Evolutionary conservation across 2,329 filamentous ascomycete genomes (phyloP).

Genomic region (Pyrenochaeta sp.): DNA sequence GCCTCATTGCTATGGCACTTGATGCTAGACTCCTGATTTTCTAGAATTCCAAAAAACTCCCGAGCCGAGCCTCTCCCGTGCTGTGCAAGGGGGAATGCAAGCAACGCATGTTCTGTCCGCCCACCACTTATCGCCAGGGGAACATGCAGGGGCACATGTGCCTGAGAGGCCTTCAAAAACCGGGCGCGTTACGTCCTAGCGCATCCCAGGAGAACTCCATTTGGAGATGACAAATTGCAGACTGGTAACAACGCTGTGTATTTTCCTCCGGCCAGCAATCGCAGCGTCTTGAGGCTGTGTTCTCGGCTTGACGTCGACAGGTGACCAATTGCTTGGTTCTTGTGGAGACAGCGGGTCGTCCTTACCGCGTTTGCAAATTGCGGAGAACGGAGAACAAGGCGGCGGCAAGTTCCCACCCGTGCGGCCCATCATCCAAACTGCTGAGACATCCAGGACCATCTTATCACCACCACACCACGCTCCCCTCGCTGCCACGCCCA

Average conservation of each 20-base stretch:
- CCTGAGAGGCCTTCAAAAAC: slow-evolving; percentile 7
- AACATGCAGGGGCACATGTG: slow-evolving; percentile 21
- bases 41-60: slow-evolving; percentile 1
- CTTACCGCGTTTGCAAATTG: slow-evolving; percentile 34
- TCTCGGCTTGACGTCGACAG: slow-evolving; percentile 7
- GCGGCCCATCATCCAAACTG: slow-evolving; percentile 16
- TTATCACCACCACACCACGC: slow-evolving; percentile 2
- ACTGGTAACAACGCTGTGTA: background rate
- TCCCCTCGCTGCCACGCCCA: slow-evolving; percentile 1
- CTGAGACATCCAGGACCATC: slow-evolving; percentile 10
- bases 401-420: slow-evolving; percentile 28
- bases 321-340: slow-evolving; percentile 9
- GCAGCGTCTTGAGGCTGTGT: slow-evolving; percentile 6
- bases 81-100: slow-evolving; percentile 6
- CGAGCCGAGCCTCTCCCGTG: background rate
- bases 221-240: background rate
- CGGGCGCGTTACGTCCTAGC: slow-evolving; percentile 4
- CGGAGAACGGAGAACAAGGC: slow-evolving; percentile 28
- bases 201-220: background rate
- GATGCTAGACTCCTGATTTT: background rate
- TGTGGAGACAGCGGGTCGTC: slow-evolving; percentile 32
- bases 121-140: slow-evolving; percentile 16
- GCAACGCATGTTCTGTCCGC: slow-evolving; percentile 19
- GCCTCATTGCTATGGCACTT: background rate
- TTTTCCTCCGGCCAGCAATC: background rate